A percentile compares a stretch with the other conserved stretches of the same genome.
Evolutionary conservation across 2,329 filamentous ascomycete species (phyloP).

Genomic region (Clonostachys chloroleuca): DNA sequence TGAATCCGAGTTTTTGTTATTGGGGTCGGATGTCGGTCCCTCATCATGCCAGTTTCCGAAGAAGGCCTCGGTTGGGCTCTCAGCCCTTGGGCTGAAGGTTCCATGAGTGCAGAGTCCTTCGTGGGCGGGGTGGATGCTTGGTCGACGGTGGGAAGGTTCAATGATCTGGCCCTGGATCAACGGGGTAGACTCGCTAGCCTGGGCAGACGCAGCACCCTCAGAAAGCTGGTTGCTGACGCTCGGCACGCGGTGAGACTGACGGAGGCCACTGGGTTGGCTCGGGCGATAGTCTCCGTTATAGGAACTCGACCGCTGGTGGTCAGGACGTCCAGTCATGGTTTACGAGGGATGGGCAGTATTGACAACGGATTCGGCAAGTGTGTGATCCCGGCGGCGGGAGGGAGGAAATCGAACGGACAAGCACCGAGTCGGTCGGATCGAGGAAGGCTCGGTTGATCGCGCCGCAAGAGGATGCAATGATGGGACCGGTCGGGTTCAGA

Average conservation of each 20-base stretch:
- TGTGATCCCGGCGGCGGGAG: too few species aligned
- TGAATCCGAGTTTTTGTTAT: constrained; percentile 25
- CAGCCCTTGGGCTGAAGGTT: constrained; percentile 68
- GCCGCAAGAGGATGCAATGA: too few species aligned
- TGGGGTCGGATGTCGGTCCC: constrained; percentile 22
- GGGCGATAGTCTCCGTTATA: constrained; percentile 18
- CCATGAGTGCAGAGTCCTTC: constrained; percentile 63
- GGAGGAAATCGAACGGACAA: too few species aligned
- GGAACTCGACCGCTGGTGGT: constrained; percentile 1
- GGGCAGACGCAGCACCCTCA: not conserved
- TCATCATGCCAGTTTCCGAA: constrained; percentile 19
- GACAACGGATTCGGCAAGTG: too few species aligned
- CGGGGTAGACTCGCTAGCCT: constrained; percentile 42
- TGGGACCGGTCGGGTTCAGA: too few species aligned
- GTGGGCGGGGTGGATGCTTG: constrained; percentile 25
- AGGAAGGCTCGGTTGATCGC: too few species aligned
- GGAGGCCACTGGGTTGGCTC: constrained; percentile 37
- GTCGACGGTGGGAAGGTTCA: constrained; percentile 6
- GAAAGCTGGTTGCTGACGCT: not conserved
- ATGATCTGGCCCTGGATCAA: constrained; percentile 28
- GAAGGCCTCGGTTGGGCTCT: constrained; percentile 31
- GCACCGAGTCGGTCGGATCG: too few species aligned
- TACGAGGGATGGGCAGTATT: too few species aligned
- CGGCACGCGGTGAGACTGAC: constrained; percentile 33
- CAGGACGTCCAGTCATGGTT: constrained; percentile 3